phyloP scores from a whole-genome alignment of 2,329 filamentous ascomycete genomes.

The Xylariales sp. region DNA sequence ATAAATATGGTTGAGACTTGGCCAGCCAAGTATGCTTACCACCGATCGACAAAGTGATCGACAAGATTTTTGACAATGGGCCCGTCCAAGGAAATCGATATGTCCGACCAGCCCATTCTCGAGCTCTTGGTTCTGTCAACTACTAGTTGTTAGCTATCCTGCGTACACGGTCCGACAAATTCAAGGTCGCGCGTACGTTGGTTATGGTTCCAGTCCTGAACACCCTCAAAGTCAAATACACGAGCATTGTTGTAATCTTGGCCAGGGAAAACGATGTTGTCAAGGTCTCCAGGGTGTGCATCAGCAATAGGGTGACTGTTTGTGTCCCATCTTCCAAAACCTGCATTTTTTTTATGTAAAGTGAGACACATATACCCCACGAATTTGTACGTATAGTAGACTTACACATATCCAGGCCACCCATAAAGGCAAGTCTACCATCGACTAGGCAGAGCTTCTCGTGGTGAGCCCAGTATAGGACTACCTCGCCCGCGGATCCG shows the following conservation, averaged over 20 bases:
- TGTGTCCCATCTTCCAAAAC: not conserved
- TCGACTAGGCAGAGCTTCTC: slow-evolving; percentile 87
- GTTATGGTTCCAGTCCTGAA: slow-evolving; percentile 77
- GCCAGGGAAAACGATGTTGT: slow-evolving; percentile 76
- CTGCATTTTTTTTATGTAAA: not conserved
- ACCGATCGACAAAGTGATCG: slow-evolving; percentile 77
- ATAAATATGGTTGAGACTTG: not conserved
- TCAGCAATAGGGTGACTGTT: slow-evolving; percentile 73
- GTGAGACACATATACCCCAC: not conserved
- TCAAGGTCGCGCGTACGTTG: slow-evolving; percentile 47
- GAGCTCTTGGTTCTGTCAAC: slow-evolving; percentile 74
- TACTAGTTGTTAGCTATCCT: slow-evolving; percentile 19
- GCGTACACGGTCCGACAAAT: not conserved
- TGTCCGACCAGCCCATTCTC: slow-evolving; percentile 91
- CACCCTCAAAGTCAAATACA: slow-evolving; percentile 76
- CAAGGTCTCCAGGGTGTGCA: slow-evolving; percentile 72
- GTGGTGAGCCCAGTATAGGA: slow-evolving; percentile 92
- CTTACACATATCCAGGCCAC: slow-evolving; percentile 76
- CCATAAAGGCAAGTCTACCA: slow-evolving; percentile 81
- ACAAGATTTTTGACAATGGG: slow-evolving; percentile 71
- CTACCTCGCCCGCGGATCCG: slow-evolving; percentile 73
- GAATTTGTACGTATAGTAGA: too few relatives aligned
- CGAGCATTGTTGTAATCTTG: slow-evolving; percentile 92
- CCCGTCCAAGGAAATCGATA: slow-evolving; percentile 72
- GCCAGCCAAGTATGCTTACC: slow-evolving; percentile 39